Evolutionary conservation across 352 stramenopile genomes (phyloP).

Genomic region (Pythium phragmitis): DNA sequence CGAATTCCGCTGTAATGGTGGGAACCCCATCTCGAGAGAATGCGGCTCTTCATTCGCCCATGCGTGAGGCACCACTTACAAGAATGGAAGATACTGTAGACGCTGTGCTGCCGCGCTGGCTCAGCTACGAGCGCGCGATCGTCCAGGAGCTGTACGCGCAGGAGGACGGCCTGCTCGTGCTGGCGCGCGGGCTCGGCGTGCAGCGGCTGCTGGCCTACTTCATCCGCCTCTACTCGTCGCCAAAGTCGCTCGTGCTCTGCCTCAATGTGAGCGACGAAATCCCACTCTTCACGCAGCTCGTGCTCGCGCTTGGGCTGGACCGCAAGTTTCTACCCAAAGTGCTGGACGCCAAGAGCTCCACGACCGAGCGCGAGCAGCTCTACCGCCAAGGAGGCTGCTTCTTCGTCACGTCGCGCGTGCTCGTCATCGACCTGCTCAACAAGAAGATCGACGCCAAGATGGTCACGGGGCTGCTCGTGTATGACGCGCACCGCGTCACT

Average conservation of each 20-base stretch:
- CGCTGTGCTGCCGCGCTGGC: constrained; percentile 39
- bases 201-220: constrained; percentile 88
- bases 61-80: constrained; percentile 18
- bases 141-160: constrained; percentile 62
- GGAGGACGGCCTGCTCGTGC: constrained; percentile 91
- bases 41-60: neutral
- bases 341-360: constrained; percentile 73
- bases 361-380: constrained; percentile 74
- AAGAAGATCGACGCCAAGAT: constrained; percentile 62
- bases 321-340: constrained; percentile 86
- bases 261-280: constrained; percentile 92
- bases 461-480: constrained; percentile 93
- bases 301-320: constrained; percentile 89
- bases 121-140: constrained; percentile 73
- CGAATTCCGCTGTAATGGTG: neutral
- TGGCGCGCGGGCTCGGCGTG: constrained; percentile 91
- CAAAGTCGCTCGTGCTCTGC: constrained; percentile 87
- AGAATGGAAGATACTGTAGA: constrained; percentile 22
- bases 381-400: constrained; percentile 93
- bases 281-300: constrained; percentile 60
- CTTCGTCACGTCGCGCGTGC: constrained; percentile 95
- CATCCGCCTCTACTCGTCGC: constrained; percentile 87
- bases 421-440: constrained; percentile 97
- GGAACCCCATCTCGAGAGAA: neutral
- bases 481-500: constrained; percentile 91